Percentiles rank a stretch among this genome's conserved stretches.
Conservation (phyloP, 257 asterid species). For the Petunia secreta region DNA sequence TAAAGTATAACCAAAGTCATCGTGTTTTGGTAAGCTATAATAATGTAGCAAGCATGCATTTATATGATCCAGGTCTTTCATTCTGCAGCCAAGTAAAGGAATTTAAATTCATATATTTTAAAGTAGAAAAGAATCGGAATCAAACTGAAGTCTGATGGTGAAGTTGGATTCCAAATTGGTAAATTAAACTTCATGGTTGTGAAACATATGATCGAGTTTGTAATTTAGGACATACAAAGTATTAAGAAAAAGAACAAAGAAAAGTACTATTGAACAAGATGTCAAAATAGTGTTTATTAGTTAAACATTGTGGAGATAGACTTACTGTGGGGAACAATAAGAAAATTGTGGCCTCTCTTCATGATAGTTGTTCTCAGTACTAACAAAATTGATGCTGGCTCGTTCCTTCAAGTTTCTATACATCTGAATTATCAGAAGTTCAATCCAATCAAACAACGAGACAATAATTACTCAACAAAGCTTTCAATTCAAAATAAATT, state of each 20-base stretch:
- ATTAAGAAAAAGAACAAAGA: background rate
- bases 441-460: background rate
- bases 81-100: slow-evolving; percentile 17
- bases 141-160: background rate
- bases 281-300: background rate
- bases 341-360: slow-evolving; percentile 19
- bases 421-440: slow-evolving; percentile 18
- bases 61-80: slow-evolving; percentile 7
- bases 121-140: too few species aligned
- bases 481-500: background rate
- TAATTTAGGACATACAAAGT: background rate
- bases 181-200: background rate
- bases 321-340: slow-evolving; percentile 19
- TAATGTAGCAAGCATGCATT: slow-evolving; percentile 2
- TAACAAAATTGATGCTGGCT: background rate
- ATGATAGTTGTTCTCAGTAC: background rate
- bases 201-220: background rate
- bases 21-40: slow-evolving; percentile 19
- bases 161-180: background rate
- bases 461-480: background rate
- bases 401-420: slow-evolving; percentile 27
- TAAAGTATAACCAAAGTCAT: slow-evolving; percentile 1
- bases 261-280: background rate
- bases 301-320: background rate
- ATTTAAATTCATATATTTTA: background rate